Evolutionary conservation across 2,329 filamentous ascomycete species (phyloP), one percentile per base, ranked within the genome.

Genomic region (Colletotrichum coccodes): DNA sequence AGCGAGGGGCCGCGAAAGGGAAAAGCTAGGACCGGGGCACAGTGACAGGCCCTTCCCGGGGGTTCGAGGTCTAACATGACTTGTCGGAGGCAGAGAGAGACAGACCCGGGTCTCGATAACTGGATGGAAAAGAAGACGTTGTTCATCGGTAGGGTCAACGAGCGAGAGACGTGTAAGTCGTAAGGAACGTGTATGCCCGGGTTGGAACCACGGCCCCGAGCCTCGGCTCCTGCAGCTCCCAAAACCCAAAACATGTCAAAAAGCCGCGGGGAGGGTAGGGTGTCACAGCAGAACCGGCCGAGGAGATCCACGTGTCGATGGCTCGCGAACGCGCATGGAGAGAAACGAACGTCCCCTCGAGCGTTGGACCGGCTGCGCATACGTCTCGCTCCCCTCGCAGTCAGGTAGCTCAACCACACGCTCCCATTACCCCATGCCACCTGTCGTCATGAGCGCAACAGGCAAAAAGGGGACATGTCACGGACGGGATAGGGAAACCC

Each of bases 21-120:
- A n/a, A n/a, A n/a, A 65, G 57, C 63, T 49, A 62, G 57, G 59
- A 62, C 50, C 23, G 40, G 64, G 50, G 34, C 49, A 56, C n/a
- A 53, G 11, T 34, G 44, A 63, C 64, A 63, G 18, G 64, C 50
- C 28, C 38, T 30, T 46, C 23, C 9, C 6, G n/a, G 23, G 14
- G 34, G 34, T 26, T 11, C 23, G 46, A 7, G 32, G 32, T 26
- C 38, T 23, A 36, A 54, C 50, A 54, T 54, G 32, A 36, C 14
- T 52, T 49, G 16, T 61, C 32, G 23, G 9, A 30, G 28, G 26
- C 6, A 26, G 57, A 8, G 16, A 38, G 32, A 54, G 38, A 28
- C 32, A 26, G n/a, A 23, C 4, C 42, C 42, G 14, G 6, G 18
- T 38, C 32, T 38, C 50, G n/a, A 38, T 38, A 11, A 26, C 9